Evolutionary conservation across 805 yeast genomes (phyloP), one percentile per base, ranked within the genome.

Genomic region (Cyberlindnera sargentensis): DNA sequence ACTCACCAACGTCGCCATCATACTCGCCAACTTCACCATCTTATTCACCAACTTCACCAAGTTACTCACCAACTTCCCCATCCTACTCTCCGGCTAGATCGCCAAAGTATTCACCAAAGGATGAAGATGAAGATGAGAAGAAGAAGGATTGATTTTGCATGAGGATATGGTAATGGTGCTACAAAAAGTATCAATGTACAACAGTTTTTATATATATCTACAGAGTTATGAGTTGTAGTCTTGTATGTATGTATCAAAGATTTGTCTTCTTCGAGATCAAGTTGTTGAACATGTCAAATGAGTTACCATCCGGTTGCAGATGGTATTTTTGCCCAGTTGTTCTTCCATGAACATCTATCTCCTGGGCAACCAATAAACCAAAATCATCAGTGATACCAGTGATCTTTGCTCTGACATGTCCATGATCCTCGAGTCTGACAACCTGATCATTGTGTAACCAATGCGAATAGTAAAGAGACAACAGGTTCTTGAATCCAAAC

Each of bases 281-380:
- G 0, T 98, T 98, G 52, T 75, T 83, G 67, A 93, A 84, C 73
- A 93, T 90, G 61, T 93, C 98, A 57, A 93, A 93, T 3, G 97
- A 87, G 60, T 93, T 93, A 1, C 99, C 99, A 63, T 93, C 99
- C 0, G 99, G 98, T 61, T 90, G 97, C 38, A 93, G 66, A 52
- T 87, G 83, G 50, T 73, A 80, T 4, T 56, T 66, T 35, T 67
- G 71, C 0, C 87, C 85, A 2, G 82, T 77, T 11, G 67, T 67
- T 9, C 52, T 57, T 24, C 72, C 73, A 10, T 63, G 56, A 5
- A 63, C 51, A 40, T 75, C 74, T 6, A 80, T 61, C 49, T 85
- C 95, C 47, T 78, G 80, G 3, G 86, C 99, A 10, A 80, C 63
- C 45, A 93, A 65, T 66, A 90, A 68, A 0, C 99, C 99, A 63